Base-by-base conservation (phyloP, 805 yeast species). In the Saccharomycopsis amapae region DNA sequence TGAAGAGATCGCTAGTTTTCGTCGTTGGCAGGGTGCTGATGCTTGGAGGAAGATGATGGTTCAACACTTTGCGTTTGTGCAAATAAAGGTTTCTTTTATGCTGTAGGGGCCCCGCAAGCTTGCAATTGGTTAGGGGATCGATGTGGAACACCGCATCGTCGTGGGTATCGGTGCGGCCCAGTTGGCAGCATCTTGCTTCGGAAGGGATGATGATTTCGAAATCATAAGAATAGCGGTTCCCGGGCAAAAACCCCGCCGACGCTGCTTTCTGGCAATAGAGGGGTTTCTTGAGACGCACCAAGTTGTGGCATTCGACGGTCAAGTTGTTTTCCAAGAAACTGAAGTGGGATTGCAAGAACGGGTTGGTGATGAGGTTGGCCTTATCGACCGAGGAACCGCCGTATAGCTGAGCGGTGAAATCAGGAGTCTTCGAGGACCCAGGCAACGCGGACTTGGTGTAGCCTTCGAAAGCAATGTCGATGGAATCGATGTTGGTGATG, bases 251-350 rank as follows among this genome's bases (percentile, higher is more conserved):
- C n/a, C n/a, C 15, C 20, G 24, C 17, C 10, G 42, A 20, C n/a
- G 19, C 2, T 26, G 22, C 22, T 26, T 7, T 40, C n/a, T n/a
- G n/a, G n/a, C n/a, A n/a, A n/a, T n/a, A n/a, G n/a, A n/a, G n/a
- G n/a, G n/a, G n/a, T n/a, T n/a, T n/a, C 31, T 17, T 30, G 35
- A 24, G 17, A 20, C 40, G 17, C 4, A 46, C 42, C 12, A 46
- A 26, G 6, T 20, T n/a, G 26, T 46, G 50, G 25, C 46, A 42
- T 19, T 46, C 50, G 15, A 42, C 39, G 17, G 42, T 46, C 40
- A 46, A 31, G 22, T 46, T 43, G 19, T 36, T n/a, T 13, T 46
- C 46, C 12, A 46, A 28, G 20, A 46, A 32, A 24, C 33, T 38
- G 3, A 20, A 25, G 12, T 18, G n/a, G 4, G 30, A 22, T 28